Percentiles rank a stretch among this genome's conserved stretches.
These are phyloP conservation scores for Cutaneotrichosporon daszewskae DNA, from an alignment of 1,284 basidiomycete species.

Conservation along the genomic window DNA sequence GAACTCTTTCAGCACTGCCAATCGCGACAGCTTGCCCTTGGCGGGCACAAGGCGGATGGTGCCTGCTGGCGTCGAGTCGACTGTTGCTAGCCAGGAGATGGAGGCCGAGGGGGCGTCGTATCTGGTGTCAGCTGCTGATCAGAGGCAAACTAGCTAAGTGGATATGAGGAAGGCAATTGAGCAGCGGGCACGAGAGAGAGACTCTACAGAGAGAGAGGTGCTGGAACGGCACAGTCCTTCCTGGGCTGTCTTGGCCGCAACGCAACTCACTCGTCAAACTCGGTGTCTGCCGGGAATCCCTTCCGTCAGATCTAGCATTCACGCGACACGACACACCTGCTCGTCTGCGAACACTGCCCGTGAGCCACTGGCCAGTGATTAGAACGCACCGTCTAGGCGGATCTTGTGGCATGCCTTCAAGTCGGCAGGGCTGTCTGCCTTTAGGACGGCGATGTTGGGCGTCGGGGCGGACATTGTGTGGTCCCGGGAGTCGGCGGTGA, in stretches of 20 bases:
- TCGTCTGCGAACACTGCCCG: slow-evolving; percentile 43
- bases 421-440: slow-evolving; percentile 31
- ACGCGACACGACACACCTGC: slow-evolving; percentile 27
- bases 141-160: too few species aligned
- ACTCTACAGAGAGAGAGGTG: not conserved
- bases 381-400: slow-evolving; percentile 41
- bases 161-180: too few species aligned
- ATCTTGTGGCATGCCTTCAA: slow-evolving; percentile 41
- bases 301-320: slow-evolving; percentile 12
- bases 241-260: not conserved
- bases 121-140: slow-evolving; percentile 3
- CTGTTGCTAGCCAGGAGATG: slow-evolving; percentile 10
- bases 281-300: slow-evolving; percentile 36
- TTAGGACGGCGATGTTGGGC: slow-evolving; percentile 23
- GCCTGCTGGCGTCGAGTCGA: slow-evolving; percentile 31
- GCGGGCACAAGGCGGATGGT: slow-evolving; percentile 37
- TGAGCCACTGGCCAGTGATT: not conserved
- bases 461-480: not conserved
- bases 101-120: slow-evolving; percentile 8
- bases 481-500: not conserved
- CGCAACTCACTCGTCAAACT: slow-evolving; percentile 37
- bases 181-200: not conserved
- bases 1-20: slow-evolving; percentile 36
- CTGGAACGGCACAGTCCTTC: not conserved
- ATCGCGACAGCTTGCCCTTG: slow-evolving; percentile 37